Base-by-base conservation (phyloP, 768 basidiomycete species). In the Lactifluus hygrophoroides region DNA sequence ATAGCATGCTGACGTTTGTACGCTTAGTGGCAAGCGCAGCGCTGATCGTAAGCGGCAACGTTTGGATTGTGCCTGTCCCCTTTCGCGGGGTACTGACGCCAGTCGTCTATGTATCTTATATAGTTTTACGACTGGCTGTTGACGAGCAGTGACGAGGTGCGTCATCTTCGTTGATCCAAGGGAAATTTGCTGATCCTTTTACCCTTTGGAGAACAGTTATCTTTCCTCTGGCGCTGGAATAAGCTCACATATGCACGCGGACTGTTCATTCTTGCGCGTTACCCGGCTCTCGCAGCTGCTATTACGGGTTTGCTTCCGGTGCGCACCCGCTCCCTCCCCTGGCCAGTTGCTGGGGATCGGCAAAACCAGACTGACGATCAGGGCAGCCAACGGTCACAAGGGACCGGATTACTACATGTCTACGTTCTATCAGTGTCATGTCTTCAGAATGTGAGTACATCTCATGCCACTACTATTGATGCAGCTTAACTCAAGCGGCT, bases 101-200 rank as follows among this genome's bases (percentile, higher is more conserved):
- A 32, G 10, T 10, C 42, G n/a, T n/a, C n/a, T n/a, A n/a, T n/a
- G 4, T 23, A 16, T 13, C 4, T 23, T 23, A 10, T 10, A 32
- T 13, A 62, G 61, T 49, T 60, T 16, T 54, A 59, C n/a, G 61
- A 62, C 37, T 62, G 61, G 57, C 13, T 13, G 4, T 42, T 62
- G 42, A 62, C 53, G 11, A 19, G 38, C 17, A 4, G 3, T 16
- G 48, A 50, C 14, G 61, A 60, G 57, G 61, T 62, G 30, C 21
- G 11, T n/a, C 14, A 19, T n/a, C 13, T n/a, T 34, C 7, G 14
- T 34, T 56, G 13, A 56, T 23, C 14, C 8, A 34, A 27, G 17
- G 30, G 5, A n/a, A 19, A 8, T 40, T 34, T 19, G 21, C 37
- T 27, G n/a, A 32, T 10, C 34, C 38, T 19, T 9, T 30, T 9